Evolutionary conservation across 2,329 filamentous ascomycete species (phyloP).

Genomic region (Hypoxylon sp.): DNA sequence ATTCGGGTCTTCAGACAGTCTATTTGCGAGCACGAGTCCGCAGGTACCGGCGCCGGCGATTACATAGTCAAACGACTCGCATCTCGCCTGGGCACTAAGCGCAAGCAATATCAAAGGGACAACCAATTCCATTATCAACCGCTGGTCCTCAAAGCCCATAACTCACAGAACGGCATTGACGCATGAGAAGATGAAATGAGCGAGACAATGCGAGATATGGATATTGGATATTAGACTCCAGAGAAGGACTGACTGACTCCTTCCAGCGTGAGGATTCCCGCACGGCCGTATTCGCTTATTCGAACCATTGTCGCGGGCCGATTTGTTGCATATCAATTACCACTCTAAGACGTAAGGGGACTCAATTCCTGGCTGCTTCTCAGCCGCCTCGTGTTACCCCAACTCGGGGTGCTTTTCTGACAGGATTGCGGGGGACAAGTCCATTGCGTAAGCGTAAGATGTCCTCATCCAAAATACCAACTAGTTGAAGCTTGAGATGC

Average conservation of each 20-base stretch:
- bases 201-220: neutral
- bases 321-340: conserved; percentile 29
- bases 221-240: conserved; percentile 3
- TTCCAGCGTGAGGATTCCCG: conserved; percentile 3
- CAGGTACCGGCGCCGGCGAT: conserved; percentile 56
- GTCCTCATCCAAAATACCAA: neutral
- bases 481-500: conserved; percentile 1
- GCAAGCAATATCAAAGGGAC: conserved; percentile 19
- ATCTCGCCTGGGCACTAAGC: conserved; percentile 17
- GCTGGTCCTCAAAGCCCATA: neutral
- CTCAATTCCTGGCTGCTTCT: conserved; percentile 12
- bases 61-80: conserved; percentile 55
- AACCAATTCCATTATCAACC: conserved; percentile 23
- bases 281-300: conserved; percentile 14
- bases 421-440: conserved; percentile 34
- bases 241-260: neutral
- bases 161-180: neutral
- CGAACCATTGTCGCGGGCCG: conserved; percentile 21
- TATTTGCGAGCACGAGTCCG: conserved; percentile 56
- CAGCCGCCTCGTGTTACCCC: conserved; percentile 25
- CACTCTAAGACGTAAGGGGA: conserved; percentile 9
- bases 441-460: neutral
- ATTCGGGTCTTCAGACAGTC: conserved; percentile 53
- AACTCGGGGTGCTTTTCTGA: conserved; percentile 1
- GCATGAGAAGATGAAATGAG: conserved; percentile 5